Base-by-base conservation (phyloP, 192 early-diverging fungal species). In the Mortierella hygrophila region DNA sequence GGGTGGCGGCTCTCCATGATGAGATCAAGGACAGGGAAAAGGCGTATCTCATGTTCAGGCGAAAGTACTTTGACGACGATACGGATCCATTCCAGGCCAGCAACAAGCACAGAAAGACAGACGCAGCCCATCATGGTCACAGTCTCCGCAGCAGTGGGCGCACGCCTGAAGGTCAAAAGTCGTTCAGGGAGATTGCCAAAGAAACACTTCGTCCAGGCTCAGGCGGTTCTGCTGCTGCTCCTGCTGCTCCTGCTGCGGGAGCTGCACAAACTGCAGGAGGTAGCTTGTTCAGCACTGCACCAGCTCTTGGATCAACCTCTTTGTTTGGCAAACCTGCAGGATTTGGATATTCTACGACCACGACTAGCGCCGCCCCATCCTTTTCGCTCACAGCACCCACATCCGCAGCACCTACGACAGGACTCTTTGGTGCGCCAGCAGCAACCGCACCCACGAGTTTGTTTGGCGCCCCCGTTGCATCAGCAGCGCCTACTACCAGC, bases 21-120 rank as follows among this genome's bases (percentile, higher is more conserved):
- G 79, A 84, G 29, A 78, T 88, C 75, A 80, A 74, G 44, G 79
- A 80, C 57, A 80, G 74, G 46, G 80, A 88, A 63, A 84, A 88
- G n/a, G 82, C 82, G 0, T 88, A 85, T 23, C 54, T 84, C 4
- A 81, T 80, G 79, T 88, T 84, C 68, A 75, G 83, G 13, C 75
- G 80, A 26, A 84, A 80, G 38, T 83, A 73, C 74, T 88, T 75
- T 71, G 83, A 84, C 29, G 88, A 88, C 37, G 83, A 88, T 0
- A 32, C 78, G 20, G 82, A 88, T 47, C 88, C 88, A 15, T 88
- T 88, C 63, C 73, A 85, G 63, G 47, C 78, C 13, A 79, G 46
- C 40, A 79, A 18, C 44, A 85, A 85, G 47, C 83, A 85, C 11
- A 68, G 78, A 21, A 85, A 80, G 46, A 60, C 74, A 23, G 78